These are phyloP conservation scores for Pseudohyphozyma bogoriensis DNA, from an alignment of 768 basidiomycete genomes.

Conservation along the genomic window DNA sequence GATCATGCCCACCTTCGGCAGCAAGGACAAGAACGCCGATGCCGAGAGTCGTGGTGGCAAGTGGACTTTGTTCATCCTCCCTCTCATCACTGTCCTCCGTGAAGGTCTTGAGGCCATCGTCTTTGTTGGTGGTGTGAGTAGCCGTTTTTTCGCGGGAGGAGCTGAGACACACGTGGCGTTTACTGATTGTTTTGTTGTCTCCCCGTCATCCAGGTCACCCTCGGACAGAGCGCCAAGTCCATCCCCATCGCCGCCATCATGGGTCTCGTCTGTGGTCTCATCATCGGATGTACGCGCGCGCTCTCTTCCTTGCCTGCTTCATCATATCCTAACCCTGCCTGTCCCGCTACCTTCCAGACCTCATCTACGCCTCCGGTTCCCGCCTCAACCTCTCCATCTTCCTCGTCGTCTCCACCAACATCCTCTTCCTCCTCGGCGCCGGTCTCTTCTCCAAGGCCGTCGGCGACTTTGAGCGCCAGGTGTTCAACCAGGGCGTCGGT, in stretches of 20 bases:
- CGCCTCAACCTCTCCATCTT: slow-evolving; percentile 73
- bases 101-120: slow-evolving; percentile 91
- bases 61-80: slow-evolving; percentile 83
- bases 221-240: slow-evolving; percentile 59
- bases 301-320: not conserved
- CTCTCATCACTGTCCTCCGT: slow-evolving; percentile 80
- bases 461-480: slow-evolving; percentile 59
- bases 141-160: not conserved
- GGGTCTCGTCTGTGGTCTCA: slow-evolving; percentile 66
- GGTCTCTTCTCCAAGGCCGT: slow-evolving; percentile 78
- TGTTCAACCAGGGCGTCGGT: slow-evolving; percentile 61
- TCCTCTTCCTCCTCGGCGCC: slow-evolving; percentile 85
- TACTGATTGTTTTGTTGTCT: too few species aligned
- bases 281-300: slow-evolving; percentile 47
- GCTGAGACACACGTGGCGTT: not conserved
- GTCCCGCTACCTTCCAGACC: slow-evolving; percentile 35
- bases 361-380: slow-evolving; percentile 72
- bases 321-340: not conserved
- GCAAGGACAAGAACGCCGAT: slow-evolving; percentile 22
- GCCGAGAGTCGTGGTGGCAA: slow-evolving; percentile 37
- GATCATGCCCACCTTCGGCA: too few species aligned
- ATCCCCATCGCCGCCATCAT: slow-evolving; percentile 85
- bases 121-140: slow-evolving; percentile 71
- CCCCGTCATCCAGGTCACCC: slow-evolving; percentile 54
- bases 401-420: slow-evolving; percentile 81